These are phyloP conservation scores for Pestalotiopsis sp. DNA, from an alignment of 2,329 filamentous ascomycete species.

Conservation along the genomic window DNA sequence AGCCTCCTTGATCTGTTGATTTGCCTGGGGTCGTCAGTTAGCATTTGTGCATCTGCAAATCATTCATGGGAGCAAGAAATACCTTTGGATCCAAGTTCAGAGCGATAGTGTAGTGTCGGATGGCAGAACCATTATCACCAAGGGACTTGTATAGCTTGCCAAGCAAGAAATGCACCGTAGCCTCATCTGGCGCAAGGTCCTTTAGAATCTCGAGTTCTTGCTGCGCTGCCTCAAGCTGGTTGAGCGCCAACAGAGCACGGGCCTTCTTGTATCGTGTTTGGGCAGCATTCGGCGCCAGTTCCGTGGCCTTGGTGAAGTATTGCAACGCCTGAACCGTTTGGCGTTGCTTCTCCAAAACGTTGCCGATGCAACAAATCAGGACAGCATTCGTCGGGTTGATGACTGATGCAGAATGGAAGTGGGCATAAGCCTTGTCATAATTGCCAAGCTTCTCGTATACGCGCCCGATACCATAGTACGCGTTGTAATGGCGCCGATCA, in stretches of 20 bases:
- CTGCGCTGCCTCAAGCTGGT: conserved; percentile 71
- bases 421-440: conserved; percentile 86
- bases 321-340: conserved; percentile 77
- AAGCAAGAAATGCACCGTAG: conserved; percentile 92
- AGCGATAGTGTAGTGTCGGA: conserved; percentile 92
- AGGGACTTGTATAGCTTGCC: conserved; percentile 79
- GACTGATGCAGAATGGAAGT: conserved; percentile 83
- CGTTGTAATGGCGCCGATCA: conserved; percentile 91
- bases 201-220: conserved; percentile 86
- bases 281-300: conserved; percentile 78
- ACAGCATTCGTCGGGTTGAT: conserved; percentile 97
- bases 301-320: conserved; percentile 81
- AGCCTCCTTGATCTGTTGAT: conserved; percentile 91
- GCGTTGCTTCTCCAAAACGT: conserved; percentile 86
- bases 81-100: conserved; percentile 97
- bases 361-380: conserved; percentile 88
- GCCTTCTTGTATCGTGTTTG: conserved; percentile 94
- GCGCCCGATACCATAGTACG: conserved; percentile 87
- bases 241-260: conserved; percentile 78
- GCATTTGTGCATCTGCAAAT: conserved; percentile 14
- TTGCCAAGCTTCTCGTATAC: conserved; percentile 91
- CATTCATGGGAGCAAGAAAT: conserved; percentile 31
- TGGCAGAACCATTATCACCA: conserved; percentile 76
- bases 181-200: conserved; percentile 89
- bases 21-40: conserved; percentile 63